phyloP scores from a whole-genome alignment of 1,284 basidiomycete genomes.

The Waitea zeae region DNA sequence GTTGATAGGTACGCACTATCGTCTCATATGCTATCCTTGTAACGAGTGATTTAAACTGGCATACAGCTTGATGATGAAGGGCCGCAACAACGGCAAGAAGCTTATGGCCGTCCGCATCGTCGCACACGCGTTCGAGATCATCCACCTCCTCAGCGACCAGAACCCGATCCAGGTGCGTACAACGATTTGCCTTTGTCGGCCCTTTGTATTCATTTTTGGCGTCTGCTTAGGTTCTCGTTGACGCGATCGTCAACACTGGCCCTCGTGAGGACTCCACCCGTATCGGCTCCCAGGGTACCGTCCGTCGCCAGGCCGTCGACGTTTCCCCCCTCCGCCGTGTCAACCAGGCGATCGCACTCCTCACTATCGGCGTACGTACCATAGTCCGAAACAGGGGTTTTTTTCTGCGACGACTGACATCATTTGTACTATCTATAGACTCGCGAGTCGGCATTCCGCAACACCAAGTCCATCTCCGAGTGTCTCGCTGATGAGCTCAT shows the following conservation, averaged over 20 bases:
- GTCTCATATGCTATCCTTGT: slow-evolving; percentile 4
- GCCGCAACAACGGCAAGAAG: slow-evolving; percentile 99
- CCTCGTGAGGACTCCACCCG: slow-evolving; percentile 99
- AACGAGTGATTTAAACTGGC: background rate
- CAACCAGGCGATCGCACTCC: slow-evolving; percentile 92
- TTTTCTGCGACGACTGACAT: slow-evolving; percentile 6
- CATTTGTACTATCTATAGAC: slow-evolving; percentile 32
- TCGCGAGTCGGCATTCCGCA: slow-evolving; percentile 99
- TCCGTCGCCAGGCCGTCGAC: slow-evolving; percentile 99
- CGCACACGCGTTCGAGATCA: slow-evolving; percentile 99
- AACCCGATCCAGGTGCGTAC: slow-evolving; percentile 88
- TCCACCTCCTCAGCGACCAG: slow-evolving; percentile 99
- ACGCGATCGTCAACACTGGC: slow-evolving; percentile 99
- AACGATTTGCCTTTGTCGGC: background rate
- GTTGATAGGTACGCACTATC: slow-evolving; percentile 72
- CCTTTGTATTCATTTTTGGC: background rate
- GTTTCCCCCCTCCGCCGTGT: slow-evolving; percentile 96
- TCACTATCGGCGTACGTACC: slow-evolving; percentile 81
- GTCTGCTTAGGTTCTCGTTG: slow-evolving; percentile 62
- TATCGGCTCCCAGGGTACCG: slow-evolving; percentile 99
- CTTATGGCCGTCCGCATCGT: slow-evolving; percentile 98
- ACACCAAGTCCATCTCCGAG: slow-evolving; percentile 98
- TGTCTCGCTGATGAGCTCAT: slow-evolving; percentile 99
- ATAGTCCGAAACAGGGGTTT: background rate
- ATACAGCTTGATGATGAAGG: slow-evolving; percentile 96